phyloP scores from a whole-genome alignment of 306 rosid species.

The Lagenaria siceraria region DNA sequence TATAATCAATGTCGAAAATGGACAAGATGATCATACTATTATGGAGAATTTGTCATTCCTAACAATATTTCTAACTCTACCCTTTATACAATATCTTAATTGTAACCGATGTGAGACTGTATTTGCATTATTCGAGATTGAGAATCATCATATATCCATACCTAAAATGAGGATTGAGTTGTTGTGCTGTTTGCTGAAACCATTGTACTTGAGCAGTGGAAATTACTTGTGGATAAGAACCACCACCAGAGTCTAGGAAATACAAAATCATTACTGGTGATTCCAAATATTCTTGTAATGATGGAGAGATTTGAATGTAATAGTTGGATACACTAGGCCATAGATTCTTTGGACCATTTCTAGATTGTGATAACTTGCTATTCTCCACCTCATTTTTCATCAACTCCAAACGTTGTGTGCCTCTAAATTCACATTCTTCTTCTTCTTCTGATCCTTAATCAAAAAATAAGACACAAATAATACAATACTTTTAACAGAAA shows the following conservation, averaged over 20 bases:
- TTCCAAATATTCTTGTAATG: slow-evolving; percentile 16
- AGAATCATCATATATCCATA: slow-evolving; percentile 1
- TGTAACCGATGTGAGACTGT: background rate
- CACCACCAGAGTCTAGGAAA: slow-evolving; percentile 93
- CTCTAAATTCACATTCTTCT: slow-evolving; percentile 58
- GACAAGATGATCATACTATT: too few relatives aligned
- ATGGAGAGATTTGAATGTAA: slow-evolving; percentile 38
- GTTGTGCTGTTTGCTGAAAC: slow-evolving; percentile 38
- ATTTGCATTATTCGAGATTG: background rate
- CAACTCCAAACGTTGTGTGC: slow-evolving; percentile 46
- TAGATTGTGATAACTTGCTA: slow-evolving; percentile 35
- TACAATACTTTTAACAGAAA: background rate
- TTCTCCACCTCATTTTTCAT: slow-evolving; percentile 42
- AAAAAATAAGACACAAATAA: background rate
- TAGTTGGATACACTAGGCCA: slow-evolving; percentile 84
- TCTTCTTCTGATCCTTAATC: slow-evolving; percentile 8
- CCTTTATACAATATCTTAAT: too few relatives aligned
- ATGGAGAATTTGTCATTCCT: background rate
- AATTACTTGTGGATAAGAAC: slow-evolving; percentile 70
- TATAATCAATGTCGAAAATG: too few relatives aligned
- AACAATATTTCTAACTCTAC: too few relatives aligned
- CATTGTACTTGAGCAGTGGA: slow-evolving; percentile 58
- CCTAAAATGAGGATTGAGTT: slow-evolving; percentile 56
- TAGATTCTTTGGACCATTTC: slow-evolving; percentile 49
- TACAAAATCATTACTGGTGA: slow-evolving; percentile 52